Conservation (phyloP, 2,329 filamentous ascomycete genomes). For the Coniella lustricola region DNA sequence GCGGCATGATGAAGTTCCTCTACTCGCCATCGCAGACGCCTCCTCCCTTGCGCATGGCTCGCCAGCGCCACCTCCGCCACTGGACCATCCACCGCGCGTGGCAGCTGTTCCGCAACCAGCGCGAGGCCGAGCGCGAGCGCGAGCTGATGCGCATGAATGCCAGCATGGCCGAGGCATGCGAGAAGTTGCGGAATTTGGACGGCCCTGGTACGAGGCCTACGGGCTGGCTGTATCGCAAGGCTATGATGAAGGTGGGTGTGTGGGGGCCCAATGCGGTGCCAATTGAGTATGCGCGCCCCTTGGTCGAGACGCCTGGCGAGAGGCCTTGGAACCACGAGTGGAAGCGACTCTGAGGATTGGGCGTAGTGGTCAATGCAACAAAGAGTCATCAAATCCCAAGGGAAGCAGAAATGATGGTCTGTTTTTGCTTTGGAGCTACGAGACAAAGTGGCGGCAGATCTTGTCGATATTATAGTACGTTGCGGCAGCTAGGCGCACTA, state of each 20-base stretch:
- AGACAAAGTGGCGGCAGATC: too few species aligned
- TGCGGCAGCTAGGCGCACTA: too few species aligned
- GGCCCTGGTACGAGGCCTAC: slow-evolving; percentile 51
- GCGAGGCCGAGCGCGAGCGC: slow-evolving; percentile 54
- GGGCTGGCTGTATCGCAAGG: slow-evolving; percentile 74
- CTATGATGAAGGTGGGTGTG: slow-evolving; percentile 85
- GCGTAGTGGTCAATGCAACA: neutral
- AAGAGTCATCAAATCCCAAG: too few species aligned
- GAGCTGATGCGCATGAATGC: slow-evolving; percentile 76
- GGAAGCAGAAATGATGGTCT: too few species aligned
- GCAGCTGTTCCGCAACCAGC: slow-evolving; percentile 69
- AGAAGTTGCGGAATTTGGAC: slow-evolving; percentile 62
- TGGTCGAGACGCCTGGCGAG: slow-evolving; percentile 74
- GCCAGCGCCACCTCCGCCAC: slow-evolving; percentile 81
- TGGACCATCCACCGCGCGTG: slow-evolving; percentile 99
- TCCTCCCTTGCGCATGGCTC: slow-evolving; percentile 77
- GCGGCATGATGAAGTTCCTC: slow-evolving; percentile 27
- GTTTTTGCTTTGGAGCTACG: too few species aligned
- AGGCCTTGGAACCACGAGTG: slow-evolving; percentile 91
- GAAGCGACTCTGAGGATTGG: slow-evolving; percentile 51
- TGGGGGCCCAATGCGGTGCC: slow-evolving; percentile 68
- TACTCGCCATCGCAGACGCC: slow-evolving; percentile 30
- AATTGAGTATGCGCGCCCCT: slow-evolving; percentile 80
- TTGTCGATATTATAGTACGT: too few species aligned
- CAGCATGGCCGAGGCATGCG: slow-evolving; percentile 77